These are phyloP conservation scores for Chlorella sp. DNA, from an alignment of 139 green algal species.

Conservation along the genomic window DNA sequence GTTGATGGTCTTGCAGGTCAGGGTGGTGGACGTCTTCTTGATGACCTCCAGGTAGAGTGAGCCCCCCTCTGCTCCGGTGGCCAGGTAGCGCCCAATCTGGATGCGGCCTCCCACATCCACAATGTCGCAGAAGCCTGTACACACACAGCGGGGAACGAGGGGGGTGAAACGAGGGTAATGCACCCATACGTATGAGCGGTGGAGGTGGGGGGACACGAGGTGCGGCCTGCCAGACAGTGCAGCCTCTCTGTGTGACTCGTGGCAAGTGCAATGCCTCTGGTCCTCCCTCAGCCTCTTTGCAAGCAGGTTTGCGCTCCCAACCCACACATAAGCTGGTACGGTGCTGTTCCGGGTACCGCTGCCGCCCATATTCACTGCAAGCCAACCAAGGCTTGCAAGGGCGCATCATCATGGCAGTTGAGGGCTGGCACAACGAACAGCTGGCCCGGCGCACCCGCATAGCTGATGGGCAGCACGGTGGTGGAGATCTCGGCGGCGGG, in stretches of 20 bases:
- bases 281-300: no score
- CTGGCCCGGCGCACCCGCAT: slow-evolving; percentile 14
- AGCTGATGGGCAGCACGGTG: slow-evolving; percentile 69
- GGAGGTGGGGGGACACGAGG: neutral
- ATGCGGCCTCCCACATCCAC: slow-evolving; percentile 1
- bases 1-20: slow-evolving; percentile 77
- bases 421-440: neutral
- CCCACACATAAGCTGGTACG: no score
- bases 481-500: slow-evolving; percentile 35
- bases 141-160: no score
- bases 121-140: neutral
- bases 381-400: no score
- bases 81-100: slow-evolving; percentile 83
- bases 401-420: no score
- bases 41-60: slow-evolving; percentile 79
- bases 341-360: no score
- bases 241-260: no score
- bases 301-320: no score
- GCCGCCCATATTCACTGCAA: no score
- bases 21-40: slow-evolving; percentile 40
- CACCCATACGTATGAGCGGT: neutral
- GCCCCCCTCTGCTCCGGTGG: slow-evolving; percentile 66
- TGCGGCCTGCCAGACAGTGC: neutral
- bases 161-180: neutral
- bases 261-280: no score